phyloP scores from a whole-genome alignment of 2,329 filamentous ascomycete species.

The Dothidotthia symphoricarpi region DNA sequence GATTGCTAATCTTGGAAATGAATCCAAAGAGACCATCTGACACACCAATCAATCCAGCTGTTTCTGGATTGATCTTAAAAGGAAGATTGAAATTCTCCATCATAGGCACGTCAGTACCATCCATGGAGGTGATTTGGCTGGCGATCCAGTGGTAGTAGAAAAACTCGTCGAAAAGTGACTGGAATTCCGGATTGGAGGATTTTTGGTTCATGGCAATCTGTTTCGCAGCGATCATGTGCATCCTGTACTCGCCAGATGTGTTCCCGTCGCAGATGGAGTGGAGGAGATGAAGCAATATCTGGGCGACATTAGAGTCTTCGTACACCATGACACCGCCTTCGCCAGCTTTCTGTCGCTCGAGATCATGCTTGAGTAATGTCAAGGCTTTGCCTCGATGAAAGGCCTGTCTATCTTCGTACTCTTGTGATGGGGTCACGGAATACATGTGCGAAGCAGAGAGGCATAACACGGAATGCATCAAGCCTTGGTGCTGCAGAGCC shows the following conservation, averaged over 20 bases:
- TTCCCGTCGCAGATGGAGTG: slow-evolving; percentile 62
- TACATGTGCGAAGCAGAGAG: slow-evolving; percentile 74
- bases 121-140: slow-evolving; percentile 57
- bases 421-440: slow-evolving; percentile 51
- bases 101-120: slow-evolving; percentile 54
- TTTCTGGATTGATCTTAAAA: slow-evolving; percentile 56
- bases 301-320: slow-evolving; percentile 61
- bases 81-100: slow-evolving; percentile 55
- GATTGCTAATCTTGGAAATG: slow-evolving; percentile 73
- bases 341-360: slow-evolving; percentile 41
- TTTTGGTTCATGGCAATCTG: slow-evolving; percentile 61
- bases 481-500: slow-evolving; percentile 72
- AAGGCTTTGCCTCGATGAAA: slow-evolving; percentile 41
- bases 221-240: slow-evolving; percentile 75
- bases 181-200: slow-evolving; percentile 66
- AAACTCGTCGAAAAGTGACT: slow-evolving; percentile 70
- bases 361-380: slow-evolving; percentile 52
- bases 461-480: slow-evolving; percentile 89
- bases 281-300: slow-evolving; percentile 60
- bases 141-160: slow-evolving; percentile 77
- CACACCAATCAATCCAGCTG: slow-evolving; percentile 69
- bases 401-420: slow-evolving; percentile 53
- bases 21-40: slow-evolving; percentile 78
- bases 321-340: slow-evolving; percentile 37
- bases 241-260: slow-evolving; percentile 68